These are phyloP conservation scores for Podaxis sp. DNA, from an alignment of 768 basidiomycete species.

Conservation along the genomic window DNA sequence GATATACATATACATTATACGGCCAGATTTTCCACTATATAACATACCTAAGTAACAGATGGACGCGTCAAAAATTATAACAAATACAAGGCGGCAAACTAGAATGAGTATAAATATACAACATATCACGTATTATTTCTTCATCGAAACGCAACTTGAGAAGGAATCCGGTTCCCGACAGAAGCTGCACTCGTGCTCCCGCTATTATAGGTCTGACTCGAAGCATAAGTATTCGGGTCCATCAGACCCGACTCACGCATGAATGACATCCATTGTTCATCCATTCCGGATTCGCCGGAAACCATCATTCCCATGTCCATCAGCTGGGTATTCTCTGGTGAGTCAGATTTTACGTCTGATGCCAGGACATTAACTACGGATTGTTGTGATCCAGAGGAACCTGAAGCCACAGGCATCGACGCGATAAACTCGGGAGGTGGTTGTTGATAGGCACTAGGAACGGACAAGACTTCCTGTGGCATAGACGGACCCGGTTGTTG, in stretches of 20 bases:
- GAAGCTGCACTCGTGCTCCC: not conserved
- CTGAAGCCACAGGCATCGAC: not conserved
- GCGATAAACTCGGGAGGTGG: not conserved
- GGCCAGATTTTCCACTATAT: not conserved
- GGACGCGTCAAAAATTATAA: conserved; percentile 3
- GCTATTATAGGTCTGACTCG: conserved; percentile 7
- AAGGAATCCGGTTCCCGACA: not conserved
- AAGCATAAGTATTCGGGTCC: conserved; percentile 27
- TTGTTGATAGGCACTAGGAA: not conserved
- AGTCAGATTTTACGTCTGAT: conserved; percentile 24
- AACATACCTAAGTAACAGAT: not conserved
- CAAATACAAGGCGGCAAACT: not conserved
- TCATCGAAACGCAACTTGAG: conserved; percentile 3
- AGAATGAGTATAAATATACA: not conserved
- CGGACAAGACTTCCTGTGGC: not conserved
- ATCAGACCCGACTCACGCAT: conserved; percentile 63
- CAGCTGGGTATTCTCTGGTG: conserved; percentile 32
- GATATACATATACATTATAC: not conserved
- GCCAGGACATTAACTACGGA: not conserved
- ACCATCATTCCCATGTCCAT: conserved; percentile 50
- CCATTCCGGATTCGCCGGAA: conserved; percentile 58
- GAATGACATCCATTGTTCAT: conserved; percentile 66
- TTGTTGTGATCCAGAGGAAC: not conserved
- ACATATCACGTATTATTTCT: not conserved
- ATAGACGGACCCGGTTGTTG: not conserved